Conservation (phyloP, 139 green algal species). For the Desmodesmus armatus region DNA sequence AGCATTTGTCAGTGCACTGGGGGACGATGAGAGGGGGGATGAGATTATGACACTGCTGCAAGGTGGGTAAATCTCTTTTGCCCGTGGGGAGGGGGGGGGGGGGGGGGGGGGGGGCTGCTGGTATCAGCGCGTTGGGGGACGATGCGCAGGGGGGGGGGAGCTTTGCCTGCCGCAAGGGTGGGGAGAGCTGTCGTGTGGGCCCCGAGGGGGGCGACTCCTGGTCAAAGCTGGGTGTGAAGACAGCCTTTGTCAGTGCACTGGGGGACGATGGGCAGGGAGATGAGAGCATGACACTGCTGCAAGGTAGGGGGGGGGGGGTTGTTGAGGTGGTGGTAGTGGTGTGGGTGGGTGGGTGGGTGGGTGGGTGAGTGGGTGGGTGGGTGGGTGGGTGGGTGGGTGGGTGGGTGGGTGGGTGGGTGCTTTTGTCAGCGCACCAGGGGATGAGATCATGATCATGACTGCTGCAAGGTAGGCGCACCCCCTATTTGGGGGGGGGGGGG, state of each 20-base stretch:
- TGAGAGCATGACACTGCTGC: constrained; percentile 76
- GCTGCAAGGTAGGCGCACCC: too few species aligned
- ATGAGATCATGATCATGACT: too few species aligned
- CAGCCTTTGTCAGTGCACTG: constrained; percentile 77
- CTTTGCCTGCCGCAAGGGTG: too few species aligned
- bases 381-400: not conserved
- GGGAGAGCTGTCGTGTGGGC: too few species aligned
- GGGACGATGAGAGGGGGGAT: constrained; percentile 77
- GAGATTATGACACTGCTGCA: constrained; percentile 78
- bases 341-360: not conserved
- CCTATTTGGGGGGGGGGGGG: too few species aligned
- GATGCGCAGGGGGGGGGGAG: too few species aligned
- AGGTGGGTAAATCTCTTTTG: constrained; percentile 63
- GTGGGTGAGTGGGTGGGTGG: not conserved
- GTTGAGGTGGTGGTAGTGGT: not conserved
- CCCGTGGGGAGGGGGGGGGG: too few species aligned
- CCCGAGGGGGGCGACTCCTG: too few species aligned
- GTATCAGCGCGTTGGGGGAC: too few species aligned
- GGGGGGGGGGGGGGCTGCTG: too few species aligned
- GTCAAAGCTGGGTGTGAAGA: constrained; percentile 62
- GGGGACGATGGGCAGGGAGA: constrained; percentile 80
- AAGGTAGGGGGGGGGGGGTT: not conserved
- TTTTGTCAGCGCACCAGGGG: too few species aligned
- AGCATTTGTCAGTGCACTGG: constrained; percentile 79
- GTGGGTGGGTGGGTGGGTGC: not conserved